Evolutionary conservation across 2,329 filamentous ascomycete species (phyloP).

Genomic region (Aspergillus ochraceus): DNA sequence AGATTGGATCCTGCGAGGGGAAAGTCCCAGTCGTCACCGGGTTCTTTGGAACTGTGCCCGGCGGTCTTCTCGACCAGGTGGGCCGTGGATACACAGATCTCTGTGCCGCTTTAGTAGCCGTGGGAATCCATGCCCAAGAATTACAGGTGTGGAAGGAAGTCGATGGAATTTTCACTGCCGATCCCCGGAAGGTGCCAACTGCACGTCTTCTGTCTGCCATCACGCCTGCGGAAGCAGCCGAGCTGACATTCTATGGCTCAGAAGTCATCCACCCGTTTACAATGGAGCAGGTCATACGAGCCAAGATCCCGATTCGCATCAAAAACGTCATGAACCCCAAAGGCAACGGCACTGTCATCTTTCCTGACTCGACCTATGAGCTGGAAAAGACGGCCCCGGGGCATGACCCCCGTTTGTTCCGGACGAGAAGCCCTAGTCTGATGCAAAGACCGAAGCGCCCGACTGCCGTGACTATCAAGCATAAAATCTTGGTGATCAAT

Average conservation of each 20-base stretch:
- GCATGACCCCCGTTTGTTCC: slow-evolving; percentile 58
- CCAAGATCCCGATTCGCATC: slow-evolving; percentile 66
- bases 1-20: slow-evolving; percentile 64
- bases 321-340: slow-evolving; percentile 70
- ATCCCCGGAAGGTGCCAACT: slow-evolving; percentile 86
- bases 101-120: slow-evolving; percentile 86
- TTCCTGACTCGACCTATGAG: slow-evolving; percentile 68
- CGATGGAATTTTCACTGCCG: slow-evolving; percentile 86
- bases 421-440: slow-evolving; percentile 48
- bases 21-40: slow-evolving; percentile 81
- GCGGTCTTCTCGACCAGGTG: slow-evolving; percentile 85
- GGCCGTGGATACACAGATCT: slow-evolving; percentile 96
- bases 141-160: slow-evolving; percentile 99
- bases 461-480: slow-evolving; percentile 94
- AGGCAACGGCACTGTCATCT: slow-evolving; percentile 63
- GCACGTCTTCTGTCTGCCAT: slow-evolving; percentile 86
- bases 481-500: slow-evolving; percentile 94
- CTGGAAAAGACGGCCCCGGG: slow-evolving; percentile 52
- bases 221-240: slow-evolving; percentile 90
- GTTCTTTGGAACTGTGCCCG: slow-evolving; percentile 92
- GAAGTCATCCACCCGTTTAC: slow-evolving; percentile 99
- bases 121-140: slow-evolving; percentile 82
- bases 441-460: slow-evolving; percentile 68
- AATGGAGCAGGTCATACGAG: slow-evolving; percentile 84
- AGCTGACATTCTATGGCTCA: slow-evolving; percentile 90